These are phyloP conservation scores for Pseudogymnoascus sp. DNA, from an alignment of 2,329 filamentous ascomycete genomes.

Conservation along the genomic window DNA sequence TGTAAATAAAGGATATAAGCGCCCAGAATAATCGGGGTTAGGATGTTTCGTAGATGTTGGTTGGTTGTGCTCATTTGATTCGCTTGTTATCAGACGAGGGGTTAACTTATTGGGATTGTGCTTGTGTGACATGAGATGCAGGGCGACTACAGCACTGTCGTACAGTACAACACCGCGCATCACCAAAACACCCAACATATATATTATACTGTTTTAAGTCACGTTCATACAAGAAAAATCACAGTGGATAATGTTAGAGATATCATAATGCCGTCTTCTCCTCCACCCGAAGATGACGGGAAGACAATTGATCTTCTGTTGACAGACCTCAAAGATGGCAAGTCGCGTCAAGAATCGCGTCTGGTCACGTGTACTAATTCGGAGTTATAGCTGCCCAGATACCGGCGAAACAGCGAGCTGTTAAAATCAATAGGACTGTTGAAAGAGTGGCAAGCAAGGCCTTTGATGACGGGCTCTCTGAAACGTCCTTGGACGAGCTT, in stretches of 20 bases:
- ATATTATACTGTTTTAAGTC: neutral
- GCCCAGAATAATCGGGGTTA: neutral
- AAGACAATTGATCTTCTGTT: constrained; percentile 14
- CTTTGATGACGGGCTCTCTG: constrained; percentile 61
- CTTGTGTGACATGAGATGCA: neutral
- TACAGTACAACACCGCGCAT: neutral
- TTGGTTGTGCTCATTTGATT: neutral
- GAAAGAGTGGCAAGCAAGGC: constrained; percentile 55
- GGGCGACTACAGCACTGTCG: neutral
- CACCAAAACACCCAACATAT: constrained; percentile 2
- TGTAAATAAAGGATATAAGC: constrained; percentile 4
- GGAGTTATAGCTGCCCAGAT: constrained; percentile 44
- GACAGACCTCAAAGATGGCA: constrained; percentile 23
- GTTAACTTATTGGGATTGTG: neutral
- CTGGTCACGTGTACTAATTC: constrained; percentile 5
- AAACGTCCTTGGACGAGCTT: constrained; percentile 52
- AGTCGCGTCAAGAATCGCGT: constrained; percentile 17
- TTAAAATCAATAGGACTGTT: constrained; percentile 55
- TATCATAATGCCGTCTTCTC: constrained; percentile 4
- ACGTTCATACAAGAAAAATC: neutral
- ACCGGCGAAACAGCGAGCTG: constrained; percentile 58
- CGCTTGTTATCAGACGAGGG: constrained; percentile 8
- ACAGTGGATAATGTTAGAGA: neutral
- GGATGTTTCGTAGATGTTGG: neutral
- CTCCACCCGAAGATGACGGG: neutral